Base-by-base conservation (phyloP, 1,284 basidiomycete genomes). In the Tetrapyrgos nigripes region DNA sequence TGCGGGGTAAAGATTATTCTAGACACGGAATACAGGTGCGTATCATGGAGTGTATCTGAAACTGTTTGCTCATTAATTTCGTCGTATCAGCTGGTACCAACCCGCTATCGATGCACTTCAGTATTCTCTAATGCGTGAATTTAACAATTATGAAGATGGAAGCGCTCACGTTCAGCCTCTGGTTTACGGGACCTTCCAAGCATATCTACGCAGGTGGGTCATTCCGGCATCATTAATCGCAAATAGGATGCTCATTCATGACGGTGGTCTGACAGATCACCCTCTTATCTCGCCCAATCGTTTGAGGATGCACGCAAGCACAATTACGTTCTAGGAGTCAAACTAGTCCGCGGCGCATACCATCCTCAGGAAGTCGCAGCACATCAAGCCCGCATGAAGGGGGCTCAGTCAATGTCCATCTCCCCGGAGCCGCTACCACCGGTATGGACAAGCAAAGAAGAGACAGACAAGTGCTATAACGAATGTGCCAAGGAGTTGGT, bases 301-400 rank as follows among this genome's bases (percentile, higher is more conserved):
- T 74, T 96, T 46, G 76, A 76, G 14, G 87, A 92, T 55, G 91
- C 96, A 8, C 80, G 85, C 61, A 73, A 73, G 46, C 79, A 88
- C 65, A 81, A 84, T 44, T 97, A 95, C 72, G 82, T 91, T 0
- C 83, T 98, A 2, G 96, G 96, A 17, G 87, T 96, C 62, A 98
- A 98, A 77, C 89, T 98, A 57, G 96, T 98, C 31, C 87, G 96
- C 27, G 96, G 96, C 0, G 96, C 96, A 2, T 98, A 98, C 73
- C 92, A 96, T 66, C 83, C 87, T 1, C 82, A 90, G 56, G 96
- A 98, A 71, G 70, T 86, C 49, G 77, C 78, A n/a, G 82, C 84
- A 1, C 78, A 86, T 65, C 51, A 68, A 17, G 14, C 31, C 14
- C 31, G 31, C 8, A 33, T 33, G 31, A 33, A 61, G 62, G 26